Evolutionary conservation across 768 basidiomycete species (phyloP).

Genomic region (Exidia glandulosa): DNA sequence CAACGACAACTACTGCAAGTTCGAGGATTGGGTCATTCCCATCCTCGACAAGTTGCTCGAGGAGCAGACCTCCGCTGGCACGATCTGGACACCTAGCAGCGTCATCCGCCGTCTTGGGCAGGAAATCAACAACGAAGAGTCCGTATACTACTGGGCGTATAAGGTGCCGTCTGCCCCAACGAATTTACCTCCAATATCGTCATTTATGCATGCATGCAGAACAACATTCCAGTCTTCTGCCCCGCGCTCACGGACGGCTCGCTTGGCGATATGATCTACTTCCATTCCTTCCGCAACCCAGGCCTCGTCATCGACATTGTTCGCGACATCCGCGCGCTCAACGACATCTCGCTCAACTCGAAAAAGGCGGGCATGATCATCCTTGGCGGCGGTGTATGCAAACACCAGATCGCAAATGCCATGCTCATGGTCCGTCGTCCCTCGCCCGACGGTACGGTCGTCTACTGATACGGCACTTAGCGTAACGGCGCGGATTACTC

Average conservation of each 20-base stretch:
- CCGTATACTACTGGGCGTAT: slow-evolving; percentile 98
- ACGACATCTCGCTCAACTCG: slow-evolving; percentile 79
- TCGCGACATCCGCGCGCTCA: slow-evolving; percentile 81
- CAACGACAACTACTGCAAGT: slow-evolving; percentile 98
- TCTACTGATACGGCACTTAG: slow-evolving; percentile 30
- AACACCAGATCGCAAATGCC: slow-evolving; percentile 99
- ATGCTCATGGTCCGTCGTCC: slow-evolving; percentile 78
- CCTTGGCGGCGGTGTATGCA: slow-evolving; percentile 95
- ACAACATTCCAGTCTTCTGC: slow-evolving; percentile 97
- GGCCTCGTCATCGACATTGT: slow-evolving; percentile 89
- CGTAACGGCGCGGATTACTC: slow-evolving; percentile 97
- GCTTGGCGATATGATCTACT: slow-evolving; percentile 98
- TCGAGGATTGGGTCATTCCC: slow-evolving; percentile 98
- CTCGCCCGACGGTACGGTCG: not conserved
- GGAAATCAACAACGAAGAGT: slow-evolving; percentile 94
- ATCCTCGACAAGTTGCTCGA: slow-evolving; percentile 82
- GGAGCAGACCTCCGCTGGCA: slow-evolving; percentile 65
- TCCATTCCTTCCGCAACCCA: slow-evolving; percentile 86
- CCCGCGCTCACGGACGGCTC: slow-evolving; percentile 97
- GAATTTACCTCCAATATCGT: slow-evolving; percentile 8
- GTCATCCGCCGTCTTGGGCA: slow-evolving; percentile 91
- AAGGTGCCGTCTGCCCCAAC: slow-evolving; percentile 53
- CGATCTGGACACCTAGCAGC: slow-evolving; percentile 85
- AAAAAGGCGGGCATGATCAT: slow-evolving; percentile 97
- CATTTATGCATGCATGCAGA: slow-evolving; percentile 38